A percentile compares a stretch with the other conserved stretches of the same genome.
phyloP scores from a whole-genome alignment of 192 early-diverging fungal genomes.

The Rhizophagus prolifer region DNA sequence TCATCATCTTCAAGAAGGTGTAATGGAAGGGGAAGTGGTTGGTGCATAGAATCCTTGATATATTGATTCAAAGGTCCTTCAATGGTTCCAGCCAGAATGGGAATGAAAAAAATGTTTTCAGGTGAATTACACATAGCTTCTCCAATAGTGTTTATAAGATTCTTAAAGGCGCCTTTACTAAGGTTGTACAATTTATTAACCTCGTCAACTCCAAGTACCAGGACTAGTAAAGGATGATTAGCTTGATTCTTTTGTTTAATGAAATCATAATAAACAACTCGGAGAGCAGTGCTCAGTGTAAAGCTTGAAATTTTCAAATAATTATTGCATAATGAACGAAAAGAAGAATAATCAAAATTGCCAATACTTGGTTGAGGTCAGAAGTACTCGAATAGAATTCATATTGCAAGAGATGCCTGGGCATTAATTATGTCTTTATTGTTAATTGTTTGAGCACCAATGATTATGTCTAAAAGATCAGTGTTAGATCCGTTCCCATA shows the following conservation, averaged over 20 bases:
- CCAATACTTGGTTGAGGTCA: not conserved
- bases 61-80: constrained; percentile 1
- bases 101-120: constrained; percentile 5
- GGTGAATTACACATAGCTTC: not conserved
- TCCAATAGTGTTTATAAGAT: not conserved
- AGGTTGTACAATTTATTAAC: not conserved
- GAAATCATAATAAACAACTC: too few relatives aligned
- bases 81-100: not conserved
- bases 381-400: not conserved
- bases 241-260: too few relatives aligned
- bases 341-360: too few relatives aligned
- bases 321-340: too few relatives aligned
- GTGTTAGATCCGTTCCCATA: too few relatives aligned
- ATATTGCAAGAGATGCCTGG: not conserved
- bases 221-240: too few relatives aligned
- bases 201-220: not conserved
- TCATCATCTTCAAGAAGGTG: too few relatives aligned
- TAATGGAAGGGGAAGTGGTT: not conserved
- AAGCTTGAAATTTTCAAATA: too few relatives aligned
- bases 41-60: not conserved
- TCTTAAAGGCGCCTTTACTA: not conserved
- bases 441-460: too few relatives aligned
- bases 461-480: too few relatives aligned
- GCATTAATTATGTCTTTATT: not conserved
- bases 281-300: too few relatives aligned